These are phyloP conservation scores for Sporothrix brunneoviolacea DNA, from an alignment of 2,329 filamentous ascomycete species.

Conservation along the genomic window DNA sequence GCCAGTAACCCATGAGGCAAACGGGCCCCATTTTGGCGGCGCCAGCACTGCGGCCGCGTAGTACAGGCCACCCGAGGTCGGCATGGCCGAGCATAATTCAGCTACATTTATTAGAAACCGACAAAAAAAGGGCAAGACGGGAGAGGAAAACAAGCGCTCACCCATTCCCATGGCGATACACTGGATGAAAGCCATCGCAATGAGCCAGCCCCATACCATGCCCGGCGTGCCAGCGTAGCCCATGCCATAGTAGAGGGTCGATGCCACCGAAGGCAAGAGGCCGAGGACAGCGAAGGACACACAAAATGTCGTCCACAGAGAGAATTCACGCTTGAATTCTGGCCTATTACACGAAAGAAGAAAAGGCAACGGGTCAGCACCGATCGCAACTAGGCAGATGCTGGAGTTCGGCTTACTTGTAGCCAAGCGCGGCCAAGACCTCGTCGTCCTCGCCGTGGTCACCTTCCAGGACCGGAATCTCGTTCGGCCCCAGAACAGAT, in stretches of 20 bases:
- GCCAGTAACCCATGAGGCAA: slow-evolving; percentile 62
- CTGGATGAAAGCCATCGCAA: slow-evolving; percentile 66
- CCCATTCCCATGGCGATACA: slow-evolving; percentile 63
- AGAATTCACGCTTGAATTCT: slow-evolving; percentile 58
- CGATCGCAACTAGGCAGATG: no score
- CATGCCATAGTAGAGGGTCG: slow-evolving; percentile 64
- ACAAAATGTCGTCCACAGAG: slow-evolving; percentile 66
- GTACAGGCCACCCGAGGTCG: slow-evolving; percentile 65
- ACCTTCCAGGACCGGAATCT: slow-evolving; percentile 15
- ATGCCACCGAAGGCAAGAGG: slow-evolving; percentile 63
- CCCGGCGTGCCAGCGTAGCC: slow-evolving; percentile 45
- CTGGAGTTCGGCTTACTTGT: no score
- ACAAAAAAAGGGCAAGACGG: no score
- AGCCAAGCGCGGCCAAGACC: slow-evolving; percentile 53
- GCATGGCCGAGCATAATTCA: slow-evolving; percentile 67
- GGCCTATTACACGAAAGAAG: slow-evolving; percentile 29
- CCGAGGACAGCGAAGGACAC: slow-evolving; percentile 69
- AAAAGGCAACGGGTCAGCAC: no score
- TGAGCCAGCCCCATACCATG: slow-evolving; percentile 71
- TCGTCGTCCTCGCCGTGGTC: slow-evolving; percentile 43
- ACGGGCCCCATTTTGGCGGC: slow-evolving; percentile 56
- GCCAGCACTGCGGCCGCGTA: slow-evolving; percentile 68
- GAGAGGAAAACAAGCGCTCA: no score
- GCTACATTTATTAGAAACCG: no score
- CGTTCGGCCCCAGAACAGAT: slow-evolving; percentile 14